Conservation (phyloP, 805 yeast species). For the Starmerella davenportii region DNA sequence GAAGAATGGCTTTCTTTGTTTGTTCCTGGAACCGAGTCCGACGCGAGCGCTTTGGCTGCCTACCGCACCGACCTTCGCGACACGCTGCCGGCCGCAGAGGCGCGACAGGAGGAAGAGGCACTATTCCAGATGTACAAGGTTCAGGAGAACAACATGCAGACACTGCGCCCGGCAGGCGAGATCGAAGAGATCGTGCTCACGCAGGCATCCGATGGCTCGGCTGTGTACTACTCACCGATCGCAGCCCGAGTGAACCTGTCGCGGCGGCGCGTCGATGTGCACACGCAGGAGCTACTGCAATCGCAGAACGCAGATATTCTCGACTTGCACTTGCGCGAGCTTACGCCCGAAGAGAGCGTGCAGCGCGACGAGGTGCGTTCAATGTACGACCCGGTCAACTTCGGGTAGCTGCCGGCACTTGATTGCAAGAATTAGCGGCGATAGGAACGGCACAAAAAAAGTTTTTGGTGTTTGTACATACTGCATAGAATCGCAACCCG, state of each 20-base stretch:
- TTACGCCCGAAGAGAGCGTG: conserved; percentile 50
- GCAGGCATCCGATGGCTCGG: conserved; percentile 33
- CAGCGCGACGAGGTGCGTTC: conserved; percentile 52
- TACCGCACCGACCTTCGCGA: conserved; percentile 31
- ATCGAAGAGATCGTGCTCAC: conserved; percentile 54
- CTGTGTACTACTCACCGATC: conserved; percentile 63
- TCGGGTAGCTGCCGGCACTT: conserved; percentile 18
- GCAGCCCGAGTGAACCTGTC: conserved; percentile 62
- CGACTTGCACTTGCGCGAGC: conserved; percentile 48
- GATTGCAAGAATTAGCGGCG: too few relatives aligned
- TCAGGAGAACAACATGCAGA: conserved; percentile 59
- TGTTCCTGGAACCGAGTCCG: conserved; percentile 29
- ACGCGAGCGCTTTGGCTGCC: conserved; percentile 24
- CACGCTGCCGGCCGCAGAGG: conserved; percentile 17
- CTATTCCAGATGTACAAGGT: conserved; percentile 39
- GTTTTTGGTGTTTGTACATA: too few relatives aligned
- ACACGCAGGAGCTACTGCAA: conserved; percentile 31
- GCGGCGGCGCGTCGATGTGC: conserved; percentile 59
- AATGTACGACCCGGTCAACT: conserved; percentile 61
- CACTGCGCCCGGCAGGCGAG: conserved; percentile 19
- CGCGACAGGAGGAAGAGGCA: conserved; percentile 18
- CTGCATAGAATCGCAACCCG: too few relatives aligned
- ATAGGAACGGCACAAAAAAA: too few relatives aligned
- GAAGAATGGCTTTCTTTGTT: conserved; percentile 66
- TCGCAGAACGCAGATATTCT: conserved; percentile 44